Conservation (phyloP, 371 early-diverging fungal genomes). For the Mucor mucedo region DNA sequence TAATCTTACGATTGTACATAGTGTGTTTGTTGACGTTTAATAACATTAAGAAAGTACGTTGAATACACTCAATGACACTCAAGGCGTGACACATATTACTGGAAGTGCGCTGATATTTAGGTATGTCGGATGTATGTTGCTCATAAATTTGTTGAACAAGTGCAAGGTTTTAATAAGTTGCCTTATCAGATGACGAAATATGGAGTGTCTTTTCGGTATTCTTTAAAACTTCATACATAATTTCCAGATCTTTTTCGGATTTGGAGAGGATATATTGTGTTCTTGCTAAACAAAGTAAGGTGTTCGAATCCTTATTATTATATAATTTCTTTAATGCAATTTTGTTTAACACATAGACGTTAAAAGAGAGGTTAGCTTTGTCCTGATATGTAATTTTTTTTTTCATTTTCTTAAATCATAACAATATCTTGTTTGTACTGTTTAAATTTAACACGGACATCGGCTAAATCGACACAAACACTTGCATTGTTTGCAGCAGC, state of each 20-base stretch:
- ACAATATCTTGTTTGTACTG: constrained; percentile 76
- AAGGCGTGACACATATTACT: constrained; percentile 63
- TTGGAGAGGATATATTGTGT: constrained; percentile 84
- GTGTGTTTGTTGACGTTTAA: constrained; percentile 60
- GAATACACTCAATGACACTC: constrained; percentile 61
- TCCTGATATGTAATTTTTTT: no score
- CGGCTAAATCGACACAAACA: constrained; percentile 80
- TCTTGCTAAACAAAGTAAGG: constrained; percentile 75
- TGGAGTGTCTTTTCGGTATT: constrained; percentile 63
- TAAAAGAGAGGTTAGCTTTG: background rate
- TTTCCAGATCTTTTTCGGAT: constrained; percentile 66
- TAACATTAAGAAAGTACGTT: constrained; percentile 57
- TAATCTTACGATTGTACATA: constrained; percentile 66
- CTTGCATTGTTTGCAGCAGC: constrained; percentile 59
- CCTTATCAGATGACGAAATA: constrained; percentile 65
- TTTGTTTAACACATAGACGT: constrained; percentile 60
- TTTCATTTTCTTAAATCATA: constrained; percentile 48
- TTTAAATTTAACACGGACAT: constrained; percentile 74
- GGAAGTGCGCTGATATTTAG: constrained; percentile 62
- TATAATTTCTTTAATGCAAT: constrained; percentile 59
- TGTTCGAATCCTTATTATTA: constrained; percentile 61
- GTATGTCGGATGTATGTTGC: constrained; percentile 75
- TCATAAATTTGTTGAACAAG: constrained; percentile 86
- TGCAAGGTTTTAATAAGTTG: constrained; percentile 77
- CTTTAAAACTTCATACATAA: constrained; percentile 70